These are phyloP conservation scores for Colletotrichum navitas DNA, from an alignment of 2,329 filamentous ascomycete species.

Conservation along the genomic window DNA sequence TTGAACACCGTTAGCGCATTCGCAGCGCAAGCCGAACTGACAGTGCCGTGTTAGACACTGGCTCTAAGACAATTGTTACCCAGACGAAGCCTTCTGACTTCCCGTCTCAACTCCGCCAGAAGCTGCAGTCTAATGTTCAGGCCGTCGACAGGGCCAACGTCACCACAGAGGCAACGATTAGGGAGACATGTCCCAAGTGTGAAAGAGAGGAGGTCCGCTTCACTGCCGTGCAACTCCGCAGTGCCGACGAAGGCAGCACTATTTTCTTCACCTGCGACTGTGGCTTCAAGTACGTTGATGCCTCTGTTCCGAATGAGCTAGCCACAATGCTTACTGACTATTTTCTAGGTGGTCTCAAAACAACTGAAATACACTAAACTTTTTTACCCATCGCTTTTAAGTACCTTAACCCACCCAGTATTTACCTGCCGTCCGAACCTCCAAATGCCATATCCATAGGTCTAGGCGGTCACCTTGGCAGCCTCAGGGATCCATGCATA, in stretches of 20 bases:
- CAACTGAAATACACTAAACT: conserved; percentile 60
- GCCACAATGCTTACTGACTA: conserved; percentile 45
- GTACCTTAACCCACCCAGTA: conserved; percentile 41
- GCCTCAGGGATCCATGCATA: conserved; percentile 89
- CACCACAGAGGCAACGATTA: conserved; percentile 76
- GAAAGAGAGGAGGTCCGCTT: conserved; percentile 86
- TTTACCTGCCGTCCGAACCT: conserved; percentile 37
- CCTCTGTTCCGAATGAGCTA: conserved; percentile 13
- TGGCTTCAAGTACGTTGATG: conserved; percentile 77
- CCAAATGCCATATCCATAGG: conserved; percentile 34
- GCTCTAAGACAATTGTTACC: conserved; percentile 82
- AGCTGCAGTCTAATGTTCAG: conserved; percentile 86
- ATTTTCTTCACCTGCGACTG: conserved; percentile 93
- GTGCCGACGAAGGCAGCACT: conserved; percentile 95
- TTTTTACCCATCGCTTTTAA: conserved; percentile 40
- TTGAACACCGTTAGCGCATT: conserved; percentile 23
- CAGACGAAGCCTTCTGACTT: conserved; percentile 91
- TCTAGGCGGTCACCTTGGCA: conserved; percentile 56
- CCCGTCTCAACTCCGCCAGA: conserved; percentile 88
- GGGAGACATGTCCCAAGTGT: conserved; percentile 83
- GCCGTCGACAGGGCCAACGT: conserved; percentile 82
- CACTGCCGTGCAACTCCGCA: conserved; percentile 85
- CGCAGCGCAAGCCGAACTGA: conserved; percentile 1
- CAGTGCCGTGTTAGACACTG: conserved; percentile 67
- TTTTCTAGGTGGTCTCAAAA: conserved; percentile 66